Base-by-base conservation (phyloP, 768 basidiomycete genomes). In the Leccinellum luteum region DNA sequence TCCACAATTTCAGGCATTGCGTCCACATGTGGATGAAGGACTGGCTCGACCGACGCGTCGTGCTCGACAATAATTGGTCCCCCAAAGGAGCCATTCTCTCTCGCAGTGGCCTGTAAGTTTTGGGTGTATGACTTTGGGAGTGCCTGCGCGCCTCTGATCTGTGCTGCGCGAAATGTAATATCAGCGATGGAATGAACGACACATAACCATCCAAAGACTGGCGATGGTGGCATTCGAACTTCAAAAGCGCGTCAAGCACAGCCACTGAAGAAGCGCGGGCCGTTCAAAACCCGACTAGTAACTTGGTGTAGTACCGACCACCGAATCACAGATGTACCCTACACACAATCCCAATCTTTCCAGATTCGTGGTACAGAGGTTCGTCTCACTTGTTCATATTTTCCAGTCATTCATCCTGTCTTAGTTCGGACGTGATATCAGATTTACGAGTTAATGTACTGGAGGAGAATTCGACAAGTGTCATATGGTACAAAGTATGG, bases 401-500 rank as follows among this genome's bases (percentile, higher is more conserved):
- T 50, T 54, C 34, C 48, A 27, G 48, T 35, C n/a, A 14, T 31
- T 50, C 48, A 52, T 41, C 8, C n/a, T 28, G 8, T 43, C 38
- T 32, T 64, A 91, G 89, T 64, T 85, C 89, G 51, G 89, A 90
- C 73, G 88, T 90, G 43, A 75, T 91, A 35, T 78, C 78, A 45
- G 85, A 89, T 58, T 79, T 88, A 79, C 79, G 85, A 53, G 74
- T 91, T 6, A 85, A 89, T 59, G 78, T 91, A 1, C 75, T 71
- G 3, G 78, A 81, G 58, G 87, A 88, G 66, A 76, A 74, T 31
- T 79, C 83, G 3, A 78, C 80, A 4, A 78, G 77, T 43, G 78
- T 90, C 3, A 70, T 85, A 19, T 91, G 88, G 89, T 90, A 84
- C 71, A 90, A 90, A 79, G 89, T 86, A 66, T 51, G 77, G 60